Evolutionary conservation across 192 early-diverging fungal genomes (phyloP), one percentile per base, ranked within the genome.

Genomic region (Linnemannia elongata): DNA sequence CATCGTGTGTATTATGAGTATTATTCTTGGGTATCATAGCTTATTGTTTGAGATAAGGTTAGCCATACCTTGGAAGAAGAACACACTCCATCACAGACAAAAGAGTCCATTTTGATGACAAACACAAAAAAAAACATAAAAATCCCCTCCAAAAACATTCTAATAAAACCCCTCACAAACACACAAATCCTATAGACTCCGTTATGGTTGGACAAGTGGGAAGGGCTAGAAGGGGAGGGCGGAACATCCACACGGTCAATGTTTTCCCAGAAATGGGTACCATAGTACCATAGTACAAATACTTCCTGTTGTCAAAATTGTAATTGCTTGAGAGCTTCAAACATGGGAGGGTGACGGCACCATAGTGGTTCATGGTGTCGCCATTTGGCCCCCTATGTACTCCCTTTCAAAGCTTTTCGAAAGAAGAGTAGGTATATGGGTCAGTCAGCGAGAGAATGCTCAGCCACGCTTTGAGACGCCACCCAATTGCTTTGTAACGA

Each of bases 21-120:
- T 4, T 33, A 33, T 66, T 33, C 12, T 66, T 60, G 55, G n/a
- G 27, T 60, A 9, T 60, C 55, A 27, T 6, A 27, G 55, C 60
- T 15, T 13, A 35, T 30, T 35, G 60, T 30, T 66, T 33, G n/a
- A 66, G 30, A 66, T 66, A 30, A 66, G 27, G 60, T 35, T 35
- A 30, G 60, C 60, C 30, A 33, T 66, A 66, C 60, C 60, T 66
- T 33, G 60, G 60, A 66, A 33, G 60, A 66, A 66, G 30, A 30
- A n/a, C 17, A n/a, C 55, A 30, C 60, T 24, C 49, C 49, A 52
- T 52, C 49, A 0, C 55, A 66, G 60, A 66, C 60, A 66, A 66
- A 66, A 66, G 60, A 66, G 60, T 66, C 60, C 60, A 57, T 30
- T n/a, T 66, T 66, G 60, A 66, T 66, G 60, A 66, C 30, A 9